Evolutionary conservation across 1,139 yeast genomes (phyloP).

Genomic region (Sugiyamaella sp.): DNA sequence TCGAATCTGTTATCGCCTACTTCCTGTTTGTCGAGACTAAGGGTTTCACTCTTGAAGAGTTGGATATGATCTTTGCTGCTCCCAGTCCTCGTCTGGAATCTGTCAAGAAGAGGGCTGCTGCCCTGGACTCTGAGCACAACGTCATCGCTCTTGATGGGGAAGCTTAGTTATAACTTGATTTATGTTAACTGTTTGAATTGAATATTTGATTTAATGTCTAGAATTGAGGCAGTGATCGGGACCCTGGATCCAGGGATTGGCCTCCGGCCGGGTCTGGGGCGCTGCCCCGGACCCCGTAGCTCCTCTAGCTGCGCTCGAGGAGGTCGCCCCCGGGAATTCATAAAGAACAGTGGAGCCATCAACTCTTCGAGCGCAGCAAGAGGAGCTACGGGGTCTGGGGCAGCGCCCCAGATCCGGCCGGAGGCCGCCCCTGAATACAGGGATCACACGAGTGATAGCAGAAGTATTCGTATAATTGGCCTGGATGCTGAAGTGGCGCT

Average conservation of each 20-base stretch:
- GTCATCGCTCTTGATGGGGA: conserved; percentile 8
- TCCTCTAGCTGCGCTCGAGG: neutral
- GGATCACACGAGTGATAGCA: too few species aligned
- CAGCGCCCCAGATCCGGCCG: neutral
- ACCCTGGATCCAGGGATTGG: neutral
- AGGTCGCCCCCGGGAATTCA: neutral
- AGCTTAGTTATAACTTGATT: neutral
- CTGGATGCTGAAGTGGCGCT: too few species aligned
- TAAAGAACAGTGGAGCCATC: too few species aligned
- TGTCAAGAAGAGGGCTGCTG: conserved; percentile 7
- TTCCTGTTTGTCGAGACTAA: conserved; percentile 51
- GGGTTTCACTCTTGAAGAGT: conserved; percentile 52
- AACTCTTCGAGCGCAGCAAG: neutral
- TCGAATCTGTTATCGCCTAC: conserved; percentile 39
- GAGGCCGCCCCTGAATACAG: too few species aligned
- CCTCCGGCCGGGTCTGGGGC: neutral
- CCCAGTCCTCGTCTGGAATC: conserved; percentile 33
- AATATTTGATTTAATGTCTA: neutral
- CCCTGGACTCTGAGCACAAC: conserved; percentile 9
- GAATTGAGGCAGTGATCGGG: neutral
- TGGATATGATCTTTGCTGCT: conserved; percentile 48
- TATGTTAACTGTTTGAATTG: neutral
- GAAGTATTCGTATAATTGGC: too few species aligned
- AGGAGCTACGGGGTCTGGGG: neutral
- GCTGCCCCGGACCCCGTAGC: neutral